A percentile compares a stretch with the other conserved stretches of the same genome.
Conservation (phyloP, 176 grass and related monocot species). For the Alloteropsis semialata region DNA sequence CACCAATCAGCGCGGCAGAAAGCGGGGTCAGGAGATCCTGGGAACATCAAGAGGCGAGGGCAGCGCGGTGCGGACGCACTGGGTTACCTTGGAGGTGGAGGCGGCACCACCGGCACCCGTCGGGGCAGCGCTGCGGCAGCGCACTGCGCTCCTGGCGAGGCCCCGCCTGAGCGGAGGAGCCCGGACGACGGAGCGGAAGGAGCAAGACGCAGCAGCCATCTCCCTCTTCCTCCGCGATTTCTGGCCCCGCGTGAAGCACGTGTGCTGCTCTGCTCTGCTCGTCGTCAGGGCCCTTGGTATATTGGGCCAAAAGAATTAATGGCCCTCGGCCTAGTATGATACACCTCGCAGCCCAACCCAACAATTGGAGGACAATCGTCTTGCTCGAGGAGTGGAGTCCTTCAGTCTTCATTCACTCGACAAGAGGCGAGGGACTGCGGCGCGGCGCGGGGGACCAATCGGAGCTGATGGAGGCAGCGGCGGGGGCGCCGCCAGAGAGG, state of each 20-base stretch:
- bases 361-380: neutral
- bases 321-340: too few relatives aligned
- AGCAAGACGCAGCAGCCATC: conserved; percentile 39
- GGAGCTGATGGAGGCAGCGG: conserved; percentile 19
- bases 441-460: neutral
- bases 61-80: neutral
- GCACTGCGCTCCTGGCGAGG: neutral
- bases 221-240: neutral
- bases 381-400: neutral
- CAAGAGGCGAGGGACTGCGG: neutral
- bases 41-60: neutral
- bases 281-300: too few relatives aligned
- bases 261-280: too few relatives aligned
- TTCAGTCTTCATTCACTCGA: conserved; percentile 2
- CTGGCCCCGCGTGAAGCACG: too few relatives aligned
- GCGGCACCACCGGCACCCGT: neutral
- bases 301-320: neutral
- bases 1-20: neutral
- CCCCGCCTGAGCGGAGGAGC: too few relatives aligned
- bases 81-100: conserved; percentile 25
- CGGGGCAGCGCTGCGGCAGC: conserved; percentile 24
- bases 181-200: conserved; percentile 17
- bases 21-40: neutral
- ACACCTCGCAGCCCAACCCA: neutral
- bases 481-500: neutral